These are phyloP conservation scores for Ashbya aceris DNA, from an alignment of 1,139 yeast genomes.

Conservation along the genomic window DNA sequence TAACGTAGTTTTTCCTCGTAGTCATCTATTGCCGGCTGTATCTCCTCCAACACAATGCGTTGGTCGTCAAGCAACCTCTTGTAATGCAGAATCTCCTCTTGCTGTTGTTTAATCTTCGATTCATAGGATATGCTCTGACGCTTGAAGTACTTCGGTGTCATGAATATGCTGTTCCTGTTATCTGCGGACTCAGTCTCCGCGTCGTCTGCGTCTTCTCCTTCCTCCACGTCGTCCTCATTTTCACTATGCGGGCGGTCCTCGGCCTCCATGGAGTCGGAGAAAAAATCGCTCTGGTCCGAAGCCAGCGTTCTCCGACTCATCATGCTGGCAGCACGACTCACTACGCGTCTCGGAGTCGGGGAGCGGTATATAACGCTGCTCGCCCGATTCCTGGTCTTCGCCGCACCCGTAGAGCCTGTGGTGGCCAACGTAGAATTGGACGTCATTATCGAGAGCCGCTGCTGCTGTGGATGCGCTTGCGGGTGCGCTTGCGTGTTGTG, in stretches of 20 bases:
- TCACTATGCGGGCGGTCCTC: slow-evolving; percentile 1
- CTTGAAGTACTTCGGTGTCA: not conserved
- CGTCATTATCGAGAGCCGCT: slow-evolving; percentile 5
- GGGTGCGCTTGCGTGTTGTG: slow-evolving; percentile 1
- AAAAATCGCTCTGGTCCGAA: slow-evolving; percentile 2
- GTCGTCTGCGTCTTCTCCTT: not conserved
- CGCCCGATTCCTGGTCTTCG: not conserved
- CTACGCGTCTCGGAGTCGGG: not conserved
- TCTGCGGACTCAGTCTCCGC: not conserved
- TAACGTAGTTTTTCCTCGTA: slow-evolving; percentile 20
- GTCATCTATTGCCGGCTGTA: slow-evolving; percentile 27
- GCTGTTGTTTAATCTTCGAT: slow-evolving; percentile 14
- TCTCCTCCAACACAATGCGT: slow-evolving; percentile 25
- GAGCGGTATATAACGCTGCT: slow-evolving; percentile 2
- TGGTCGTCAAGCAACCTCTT: slow-evolving; percentile 27
- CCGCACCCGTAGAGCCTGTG: slow-evolving; percentile 7
- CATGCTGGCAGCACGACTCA: slow-evolving; percentile 1
- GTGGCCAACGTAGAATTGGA: slow-evolving; percentile 7
- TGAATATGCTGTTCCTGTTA: not conserved
- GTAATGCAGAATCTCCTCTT: slow-evolving; percentile 19
- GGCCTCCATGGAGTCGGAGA: slow-evolving; percentile 7
- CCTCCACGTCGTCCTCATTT: slow-evolving; percentile 2
- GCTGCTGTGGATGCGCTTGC: not conserved
- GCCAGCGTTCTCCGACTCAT: slow-evolving; percentile 1
- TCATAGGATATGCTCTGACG: slow-evolving; percentile 2